Base-by-base conservation (phyloP, 345 rosid species). In the Nephelium lappaceum region DNA sequence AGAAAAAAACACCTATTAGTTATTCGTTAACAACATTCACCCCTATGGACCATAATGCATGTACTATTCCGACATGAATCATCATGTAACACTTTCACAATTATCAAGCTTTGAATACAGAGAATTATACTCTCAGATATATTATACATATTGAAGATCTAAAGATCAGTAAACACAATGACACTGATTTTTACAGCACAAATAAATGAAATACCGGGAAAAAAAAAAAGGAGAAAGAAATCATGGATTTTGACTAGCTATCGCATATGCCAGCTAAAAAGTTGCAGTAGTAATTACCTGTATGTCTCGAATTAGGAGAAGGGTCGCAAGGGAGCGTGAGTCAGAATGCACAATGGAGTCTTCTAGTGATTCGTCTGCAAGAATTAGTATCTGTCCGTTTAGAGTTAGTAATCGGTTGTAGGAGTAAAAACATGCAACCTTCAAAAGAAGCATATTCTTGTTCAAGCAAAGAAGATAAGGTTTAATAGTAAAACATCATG, bases 331-430 rank as follows among this genome's bases (percentile, higher is more conserved):
- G 81, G 97, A 95, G 63, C 98, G 84, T 0, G 98, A 95, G 82
- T 95, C 97, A 23, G 98, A 93, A 83, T 95, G 97, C 80, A 95
- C 98, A 74, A 93, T 85, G 53, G 97, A 95, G 84, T 95, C 97
- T 82, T 95, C 98, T 15, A 95, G 80, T 15, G 97, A 92, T 81
- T 95, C 97, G 84, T 95, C 98, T 91, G 97, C 98, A 83, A 95
- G 98, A 91, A 95, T 93, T 82, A 95, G 76, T 83, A 95, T 95
- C 97, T 95, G 97, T 83, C 62, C 81, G 38, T 70, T 87, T 80
- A 84, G 90, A 87, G 90, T 91, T 86, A 90, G 92, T 85, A 82
- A 71, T 76, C 80, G 68, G 79, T 65, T 78, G 47, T 38, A 49
- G 55, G 27, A 81, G 12, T 72, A 57, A 75, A 68, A 47, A n/a